Conservation (phyloP, 352 stramenopile genomes). For the Elongisporangium senticosum region DNA sequence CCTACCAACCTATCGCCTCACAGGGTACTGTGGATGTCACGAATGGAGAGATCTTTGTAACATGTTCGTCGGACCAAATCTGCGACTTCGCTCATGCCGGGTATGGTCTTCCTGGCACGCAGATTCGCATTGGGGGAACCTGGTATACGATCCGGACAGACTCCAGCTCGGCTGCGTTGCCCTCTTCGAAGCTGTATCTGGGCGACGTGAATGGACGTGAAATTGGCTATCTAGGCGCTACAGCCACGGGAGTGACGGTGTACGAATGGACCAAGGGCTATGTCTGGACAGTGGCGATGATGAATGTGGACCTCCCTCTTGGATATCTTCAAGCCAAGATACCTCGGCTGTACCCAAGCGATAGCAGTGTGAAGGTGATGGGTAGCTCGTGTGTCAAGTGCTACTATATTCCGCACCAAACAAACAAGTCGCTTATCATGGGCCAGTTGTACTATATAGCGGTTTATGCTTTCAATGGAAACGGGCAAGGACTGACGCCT, state of each 20-base stretch:
- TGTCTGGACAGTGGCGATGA: conserved; percentile 51
- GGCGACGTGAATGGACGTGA: conserved; percentile 57
- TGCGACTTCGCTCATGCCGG: conserved; percentile 45
- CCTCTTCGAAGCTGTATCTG: conserved; percentile 39
- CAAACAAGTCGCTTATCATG: conserved; percentile 44
- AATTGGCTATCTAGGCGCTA: conserved; percentile 41
- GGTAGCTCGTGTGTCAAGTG: conserved; percentile 52
- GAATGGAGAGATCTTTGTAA: conserved; percentile 55
- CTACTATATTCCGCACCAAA: conserved; percentile 60
- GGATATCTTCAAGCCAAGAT: conserved; percentile 49
- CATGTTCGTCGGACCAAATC: conserved; percentile 32
- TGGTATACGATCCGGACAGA: conserved; percentile 71
- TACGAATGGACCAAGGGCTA: conserved; percentile 77
- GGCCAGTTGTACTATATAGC: conserved; percentile 77
- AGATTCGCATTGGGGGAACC: conserved; percentile 46
- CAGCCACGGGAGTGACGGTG: conserved; percentile 29
- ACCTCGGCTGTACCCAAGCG: conserved; percentile 37
- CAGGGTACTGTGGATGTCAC: conserved; percentile 46
- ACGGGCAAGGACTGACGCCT: conserved; percentile 41
- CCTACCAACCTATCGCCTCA: conserved; percentile 26
- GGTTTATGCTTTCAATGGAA: conserved; percentile 68
- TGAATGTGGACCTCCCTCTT: conserved; percentile 33
- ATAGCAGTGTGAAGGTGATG: conserved; percentile 30
- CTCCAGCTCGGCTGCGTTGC: conserved; percentile 29
- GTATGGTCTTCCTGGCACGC: conserved; percentile 57